Evolutionary conservation across 2,329 filamentous ascomycete species (phyloP).

Genomic region (Claviceps pazoutovae): DNA sequence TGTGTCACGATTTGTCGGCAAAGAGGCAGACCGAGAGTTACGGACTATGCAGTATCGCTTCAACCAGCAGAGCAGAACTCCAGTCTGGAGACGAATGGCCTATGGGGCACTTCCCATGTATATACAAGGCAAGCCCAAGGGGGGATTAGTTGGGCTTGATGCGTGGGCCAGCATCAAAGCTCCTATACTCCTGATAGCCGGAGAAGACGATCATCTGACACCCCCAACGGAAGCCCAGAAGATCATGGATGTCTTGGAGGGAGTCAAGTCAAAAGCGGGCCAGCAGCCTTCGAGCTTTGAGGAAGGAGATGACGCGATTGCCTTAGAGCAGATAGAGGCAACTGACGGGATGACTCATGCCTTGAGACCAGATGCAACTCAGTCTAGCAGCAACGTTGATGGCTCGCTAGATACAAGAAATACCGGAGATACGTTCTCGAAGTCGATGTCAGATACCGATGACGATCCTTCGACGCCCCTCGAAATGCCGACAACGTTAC

Average conservation of each 20-base stretch:
- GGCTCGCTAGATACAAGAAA: background rate
- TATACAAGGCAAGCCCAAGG: constrained; percentile 33
- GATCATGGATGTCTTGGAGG: constrained; percentile 36
- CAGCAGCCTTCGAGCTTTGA: background rate
- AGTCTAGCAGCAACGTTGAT: background rate
- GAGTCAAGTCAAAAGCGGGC: constrained; percentile 15
- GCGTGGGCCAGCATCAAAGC: constrained; percentile 60
- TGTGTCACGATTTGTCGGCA: constrained; percentile 63
- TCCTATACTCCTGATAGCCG: constrained; percentile 68
- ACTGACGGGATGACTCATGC: background rate
- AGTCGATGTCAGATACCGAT: constrained; percentile 21
- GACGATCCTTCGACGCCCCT: constrained; percentile 33
- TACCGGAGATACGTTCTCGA: background rate
- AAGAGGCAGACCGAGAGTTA: constrained; percentile 49
- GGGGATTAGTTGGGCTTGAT: constrained; percentile 55
- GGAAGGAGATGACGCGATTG: background rate
- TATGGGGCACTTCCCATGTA: constrained; percentile 55
- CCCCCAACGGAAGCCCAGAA: constrained; percentile 56
- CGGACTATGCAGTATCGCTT: constrained; percentile 56
- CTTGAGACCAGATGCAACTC: background rate
- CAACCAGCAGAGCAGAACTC: constrained; percentile 71
- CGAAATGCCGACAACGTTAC: constrained; percentile 23
- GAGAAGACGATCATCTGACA: constrained; percentile 62
- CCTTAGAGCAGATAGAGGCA: background rate
- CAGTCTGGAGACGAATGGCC: constrained; percentile 72